Base-by-base conservation (phyloP, 495 filamentous ascomycete species). In the Aspergillus incahuasiensis region DNA sequence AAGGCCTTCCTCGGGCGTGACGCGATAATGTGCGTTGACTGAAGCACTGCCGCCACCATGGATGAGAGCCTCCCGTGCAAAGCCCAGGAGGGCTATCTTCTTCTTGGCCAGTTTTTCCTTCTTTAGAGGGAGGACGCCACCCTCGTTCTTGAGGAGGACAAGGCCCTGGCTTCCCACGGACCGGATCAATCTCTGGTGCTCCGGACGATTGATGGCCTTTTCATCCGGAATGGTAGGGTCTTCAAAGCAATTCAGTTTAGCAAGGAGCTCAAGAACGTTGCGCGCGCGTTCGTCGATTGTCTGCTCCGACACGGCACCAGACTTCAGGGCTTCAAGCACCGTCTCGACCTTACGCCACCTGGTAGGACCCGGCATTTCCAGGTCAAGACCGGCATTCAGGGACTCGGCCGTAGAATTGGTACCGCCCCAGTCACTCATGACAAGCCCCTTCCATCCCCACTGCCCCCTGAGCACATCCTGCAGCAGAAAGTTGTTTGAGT, bases 391-490 rank as follows among this genome's bases (percentile, higher is more conserved):
- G 39, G 84, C 84, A 32, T 81, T 74, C 1, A 79, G 67, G 3
- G 82, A 73, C 6, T 76, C 55, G 38, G 51, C 50, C 0, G 43
- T 35, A 20, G 51, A 56, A 38, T 52, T 64, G 15, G 35, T 52
- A 58, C 81, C 84, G 30, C 78, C 80, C 83, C 84, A 88, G 68
- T 87, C 85, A 57, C 76, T 80, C 81, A 87, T 86, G 15, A 85
- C 68, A 42, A 82, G 64, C 0, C 85, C 85, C 40, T 85, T 69
- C 69, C 74, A 90, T 3, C 75, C 79, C 84, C 83, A 86, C 64
- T 88, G 82, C 6, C 75, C 75, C 38, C 86, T 74, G 41, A 90
- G 64, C 11, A 88, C 75, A 15, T 77, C 69, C 34, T 78, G 71
- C 5, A 88, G 54, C 4, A 86, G 58, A 41, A 74, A 72, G 7